Base-by-base conservation (phyloP, 140 eudicot species). In the Ambrosia hybrid region DNA sequence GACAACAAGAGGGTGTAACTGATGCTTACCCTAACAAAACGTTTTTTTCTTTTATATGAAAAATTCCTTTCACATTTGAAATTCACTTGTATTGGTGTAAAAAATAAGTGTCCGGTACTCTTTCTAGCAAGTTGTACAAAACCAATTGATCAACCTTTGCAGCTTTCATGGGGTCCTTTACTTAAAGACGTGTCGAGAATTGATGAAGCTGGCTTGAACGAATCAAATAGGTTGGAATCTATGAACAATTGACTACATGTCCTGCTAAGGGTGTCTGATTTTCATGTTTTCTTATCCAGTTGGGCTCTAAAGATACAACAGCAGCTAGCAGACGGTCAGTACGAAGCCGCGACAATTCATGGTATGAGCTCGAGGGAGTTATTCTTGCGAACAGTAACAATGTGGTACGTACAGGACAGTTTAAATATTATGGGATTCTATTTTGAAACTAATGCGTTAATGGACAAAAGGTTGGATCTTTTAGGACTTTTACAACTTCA, bases 111-210 rank as follows among this genome's bases (percentile, higher is more conserved):
- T 58, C 9, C 17, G 41, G 13, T 55, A 30, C 34, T 55, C 2
- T 30, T 30, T 30, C 34, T 30, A 30, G 34, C 34, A 30, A 52
- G 39, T 12, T 3, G 39, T 17, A 52, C 37, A 12, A 51, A 30
- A 30, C 66, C 36, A 7, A 53, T 41, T 3, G 15, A 51, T 33
- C 16, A 38, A 61, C 0, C 15, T 38, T 81, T 30, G 85, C 83
- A 89, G 96, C 57, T 78, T 74, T 84, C 96, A 16, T 91, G 96
- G 96, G 96, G 89, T 66, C 96, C 97, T 67, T 79, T 89, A 36
- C 84, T 89, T 0, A 88, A 86, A 75, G 94, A 86, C 65, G 84
- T 91, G 9, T 91, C 96, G 16, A 82, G 96, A 71, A 80, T 91
- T 9, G 97, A 85, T 68, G 81, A 83, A 12, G 78, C 64, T 76